Evolutionary conservation across 345 rosid species (phyloP).

Genomic region (Sisymbrium altissimum): DNA sequence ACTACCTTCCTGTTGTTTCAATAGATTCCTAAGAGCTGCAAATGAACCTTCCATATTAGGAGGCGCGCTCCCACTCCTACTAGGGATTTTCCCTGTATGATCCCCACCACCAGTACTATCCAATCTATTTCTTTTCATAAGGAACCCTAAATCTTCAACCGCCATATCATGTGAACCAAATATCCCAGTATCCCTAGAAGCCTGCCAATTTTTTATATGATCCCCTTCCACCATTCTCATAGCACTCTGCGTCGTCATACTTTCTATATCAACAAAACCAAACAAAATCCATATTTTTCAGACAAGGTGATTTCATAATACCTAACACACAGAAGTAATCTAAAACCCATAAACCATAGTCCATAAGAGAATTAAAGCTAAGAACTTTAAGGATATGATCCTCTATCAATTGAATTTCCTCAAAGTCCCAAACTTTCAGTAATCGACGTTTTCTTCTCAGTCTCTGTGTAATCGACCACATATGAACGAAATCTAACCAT

Average conservation of each 20-base stretch:
- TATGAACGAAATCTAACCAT: constrained; percentile 12
- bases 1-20: constrained; percentile 56
- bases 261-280: background rate
- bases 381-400: constrained; percentile 5
- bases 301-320: background rate
- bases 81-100: constrained; percentile 46
- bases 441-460: background rate
- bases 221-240: constrained; percentile 71
- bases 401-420: background rate
- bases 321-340: background rate
- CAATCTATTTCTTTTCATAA: constrained; percentile 59
- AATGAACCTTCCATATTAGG: constrained; percentile 97
- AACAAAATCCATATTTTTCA: background rate
- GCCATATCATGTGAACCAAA: constrained; percentile 62
- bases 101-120: constrained; percentile 52
- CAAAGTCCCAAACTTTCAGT: background rate
- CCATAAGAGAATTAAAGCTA: constrained; percentile 10
- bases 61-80: constrained; percentile 95
- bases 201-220: constrained; percentile 53
- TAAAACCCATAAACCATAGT: constrained; percentile 7
- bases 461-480: background rate
- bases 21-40: constrained; percentile 70
- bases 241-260: constrained; percentile 84
- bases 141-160: constrained; percentile 70
- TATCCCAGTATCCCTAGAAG: constrained; percentile 49